Evolutionary conservation across 1,284 basidiomycete species (phyloP).

Genomic region (Ceratobasidium sp.): DNA sequence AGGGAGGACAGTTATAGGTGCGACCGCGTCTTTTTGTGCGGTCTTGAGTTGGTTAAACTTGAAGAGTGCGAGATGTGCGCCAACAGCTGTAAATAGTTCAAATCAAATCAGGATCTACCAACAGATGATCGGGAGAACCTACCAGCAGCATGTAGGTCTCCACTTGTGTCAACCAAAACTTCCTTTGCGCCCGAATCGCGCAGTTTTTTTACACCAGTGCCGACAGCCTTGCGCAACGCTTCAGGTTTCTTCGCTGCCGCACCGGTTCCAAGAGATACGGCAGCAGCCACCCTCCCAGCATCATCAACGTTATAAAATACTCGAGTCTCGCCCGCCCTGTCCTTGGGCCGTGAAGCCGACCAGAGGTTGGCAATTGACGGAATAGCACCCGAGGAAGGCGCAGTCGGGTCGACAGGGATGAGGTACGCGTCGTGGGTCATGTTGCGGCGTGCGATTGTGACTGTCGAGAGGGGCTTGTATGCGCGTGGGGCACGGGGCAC

Average conservation of each 20-base stretch:
- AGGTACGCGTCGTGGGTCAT: constrained; percentile 49
- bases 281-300: constrained; percentile 56
- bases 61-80: constrained; percentile 73
- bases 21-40: constrained; percentile 46
- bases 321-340: constrained; percentile 68
- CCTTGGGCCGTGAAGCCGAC: constrained; percentile 54
- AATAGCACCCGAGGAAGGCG: constrained; percentile 45
- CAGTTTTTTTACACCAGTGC: constrained; percentile 58
- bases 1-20: constrained; percentile 12
- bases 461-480: background rate
- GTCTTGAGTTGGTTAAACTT: constrained; percentile 77
- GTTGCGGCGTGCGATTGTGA: background rate
- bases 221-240: constrained; percentile 68
- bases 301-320: constrained; percentile 58
- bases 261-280: constrained; percentile 68
- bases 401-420: constrained; percentile 54
- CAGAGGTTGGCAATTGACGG: constrained; percentile 55
- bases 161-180: constrained; percentile 61
- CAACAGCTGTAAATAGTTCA: constrained; percentile 70
- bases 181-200: constrained; percentile 61
- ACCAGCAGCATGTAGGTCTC: constrained; percentile 72
- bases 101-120: background rate
- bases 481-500: constrained; percentile 34
- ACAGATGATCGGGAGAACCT: constrained; percentile 22
- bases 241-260: constrained; percentile 61